Conservation (phyloP, 2,329 filamentous ascomycete genomes). For the Macrophomina pseudophaseolina region DNA sequence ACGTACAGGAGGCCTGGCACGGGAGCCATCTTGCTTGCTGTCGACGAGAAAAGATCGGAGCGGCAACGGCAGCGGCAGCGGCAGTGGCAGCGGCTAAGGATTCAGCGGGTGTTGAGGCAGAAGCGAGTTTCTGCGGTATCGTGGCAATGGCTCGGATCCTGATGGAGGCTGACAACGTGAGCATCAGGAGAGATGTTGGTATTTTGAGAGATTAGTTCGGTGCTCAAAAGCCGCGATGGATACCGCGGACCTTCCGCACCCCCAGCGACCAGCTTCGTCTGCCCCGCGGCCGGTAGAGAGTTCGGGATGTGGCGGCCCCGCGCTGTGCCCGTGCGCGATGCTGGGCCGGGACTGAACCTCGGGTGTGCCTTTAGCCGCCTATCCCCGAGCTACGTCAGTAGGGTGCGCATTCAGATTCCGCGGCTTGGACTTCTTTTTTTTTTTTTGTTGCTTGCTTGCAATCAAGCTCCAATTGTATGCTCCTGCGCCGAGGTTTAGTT, state of each 20-base stretch:
- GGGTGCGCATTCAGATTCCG: background rate
- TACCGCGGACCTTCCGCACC: background rate
- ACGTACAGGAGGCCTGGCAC: slow-evolving; percentile 78
- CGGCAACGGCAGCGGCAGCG: background rate
- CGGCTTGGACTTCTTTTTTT: background rate
- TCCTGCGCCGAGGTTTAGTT: too few species aligned
- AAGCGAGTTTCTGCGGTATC: background rate
- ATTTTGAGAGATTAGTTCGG: background rate
- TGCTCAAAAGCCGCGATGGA: background rate
- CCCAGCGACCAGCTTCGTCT: background rate
- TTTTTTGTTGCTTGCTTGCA: background rate
- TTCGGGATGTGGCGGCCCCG: slow-evolving; percentile 23
- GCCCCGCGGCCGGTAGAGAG: slow-evolving; percentile 22
- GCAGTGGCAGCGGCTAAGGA: background rate
- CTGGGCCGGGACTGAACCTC: slow-evolving; percentile 3
- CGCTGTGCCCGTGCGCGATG: background rate
- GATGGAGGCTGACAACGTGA: slow-evolving; percentile 7
- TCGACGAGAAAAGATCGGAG: background rate
- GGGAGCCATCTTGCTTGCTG: slow-evolving; percentile 44
- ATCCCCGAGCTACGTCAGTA: background rate
- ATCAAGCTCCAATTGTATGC: background rate
- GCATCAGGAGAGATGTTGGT: slow-evolving; percentile 20
- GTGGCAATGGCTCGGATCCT: slow-evolving; percentile 16
- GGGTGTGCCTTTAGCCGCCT: slow-evolving; percentile 18
- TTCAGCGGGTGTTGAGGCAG: background rate